Base-by-base conservation (phyloP, 2,329 filamentous ascomycete genomes). In the Bipolaris bicolor region DNA sequence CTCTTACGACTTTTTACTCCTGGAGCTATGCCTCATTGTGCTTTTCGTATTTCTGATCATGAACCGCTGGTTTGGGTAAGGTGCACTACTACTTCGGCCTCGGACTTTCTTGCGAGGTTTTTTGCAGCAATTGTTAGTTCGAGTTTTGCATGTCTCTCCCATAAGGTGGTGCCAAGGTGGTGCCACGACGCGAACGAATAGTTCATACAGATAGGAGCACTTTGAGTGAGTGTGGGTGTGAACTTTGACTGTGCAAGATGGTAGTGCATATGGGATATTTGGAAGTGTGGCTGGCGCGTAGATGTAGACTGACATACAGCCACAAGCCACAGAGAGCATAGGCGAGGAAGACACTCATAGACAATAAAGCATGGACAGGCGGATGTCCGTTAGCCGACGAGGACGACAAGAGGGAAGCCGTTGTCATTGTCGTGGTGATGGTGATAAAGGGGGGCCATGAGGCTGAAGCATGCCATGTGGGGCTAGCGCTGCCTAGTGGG, bases 381-480 rank as follows among this genome's bases (percentile, higher is more conserved):
- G 15, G 29, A 37, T 52, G 13, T 15, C 24, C 22, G 46, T 53
- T 50, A 34, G 51, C 16, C 13, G 15, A 52, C 31, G 13, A 10
- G 49, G 24, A 29, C 50, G 55, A 33, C 40, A 36, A 31, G 40
- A 48, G 43, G 40, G 16, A 18, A 45, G 45, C 50, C 40, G 51
- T 40, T 58, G 55, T 20, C 37, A 44, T 11, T 47, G 31, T 20
- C 16, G 29, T 34, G 39, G 26, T 55, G 44, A 26, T 16, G 37
- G 33, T 43, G 36, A 16, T 44, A 10, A 29, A 39, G 22, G 45
- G 11, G 36, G 48, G 24, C 39, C 39, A 33, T 52, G 43, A 59
- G 53, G 43, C 44, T 56, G 57, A 52, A 43, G 49, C 16, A 52
- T 45, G 39, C 44, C 48, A 52, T 34, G 22, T 49, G 44, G 51